A percentile compares a stretch with the other conserved stretches of the same genome.
Evolutionary conservation across 352 stramenopile genomes (phyloP).

Genomic region (Salisapilia sapeloensis): DNA sequence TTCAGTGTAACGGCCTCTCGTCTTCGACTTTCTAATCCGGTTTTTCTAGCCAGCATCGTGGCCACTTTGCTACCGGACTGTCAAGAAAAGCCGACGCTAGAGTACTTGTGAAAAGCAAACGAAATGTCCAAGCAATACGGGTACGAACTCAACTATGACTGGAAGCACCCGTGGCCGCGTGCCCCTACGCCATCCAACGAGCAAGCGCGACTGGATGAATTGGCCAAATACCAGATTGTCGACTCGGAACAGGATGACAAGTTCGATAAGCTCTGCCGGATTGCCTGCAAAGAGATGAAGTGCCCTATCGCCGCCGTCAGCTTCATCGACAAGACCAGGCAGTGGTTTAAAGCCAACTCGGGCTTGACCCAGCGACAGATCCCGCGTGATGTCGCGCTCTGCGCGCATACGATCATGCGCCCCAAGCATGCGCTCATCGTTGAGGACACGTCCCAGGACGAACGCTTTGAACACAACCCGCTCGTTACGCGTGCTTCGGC

Average conservation of each 20-base stretch:
- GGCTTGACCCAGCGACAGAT: slow-evolving; percentile 74
- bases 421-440: slow-evolving; percentile 64
- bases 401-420: slow-evolving; percentile 78
- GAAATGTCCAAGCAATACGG: slow-evolving; percentile 36
- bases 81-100: not conserved
- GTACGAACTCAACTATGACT: slow-evolving; percentile 72
- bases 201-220: slow-evolving; percentile 39
- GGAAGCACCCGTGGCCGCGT: slow-evolving; percentile 70
- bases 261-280: slow-evolving; percentile 77
- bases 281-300: slow-evolving; percentile 82
- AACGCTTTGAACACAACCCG: slow-evolving; percentile 72
- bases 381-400: slow-evolving; percentile 64
- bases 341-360: slow-evolving; percentile 80
- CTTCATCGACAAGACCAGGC: slow-evolving; percentile 76
- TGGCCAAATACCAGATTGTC: slow-evolving; percentile 56
- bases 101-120: not conserved
- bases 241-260: slow-evolving; percentile 72
- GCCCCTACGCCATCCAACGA: slow-evolving; percentile 54
- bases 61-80: too few species aligned
- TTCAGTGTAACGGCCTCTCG: too few species aligned
- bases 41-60: too few species aligned
- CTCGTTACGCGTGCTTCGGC: slow-evolving; percentile 65
- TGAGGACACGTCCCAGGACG: slow-evolving; percentile 64
- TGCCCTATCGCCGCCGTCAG: slow-evolving; percentile 71
- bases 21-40: too few species aligned